Evolutionary conservation across 2,329 filamentous ascomycete species (phyloP).

Genomic region (Teratosphaeria pseudoeucalypti): DNA sequence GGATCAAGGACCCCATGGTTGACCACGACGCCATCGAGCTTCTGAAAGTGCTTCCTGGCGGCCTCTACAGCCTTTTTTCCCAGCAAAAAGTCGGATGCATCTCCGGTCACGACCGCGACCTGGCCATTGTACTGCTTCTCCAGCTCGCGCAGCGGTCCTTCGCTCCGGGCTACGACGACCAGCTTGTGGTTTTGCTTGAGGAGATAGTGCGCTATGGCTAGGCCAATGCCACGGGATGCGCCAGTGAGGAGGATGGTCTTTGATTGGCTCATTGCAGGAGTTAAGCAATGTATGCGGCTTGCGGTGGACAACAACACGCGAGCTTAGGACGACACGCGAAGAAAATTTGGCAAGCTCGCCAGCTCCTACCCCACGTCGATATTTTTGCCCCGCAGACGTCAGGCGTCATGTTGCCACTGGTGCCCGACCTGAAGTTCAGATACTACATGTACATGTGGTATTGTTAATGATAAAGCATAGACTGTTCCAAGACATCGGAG

Average conservation of each 20-base stretch:
- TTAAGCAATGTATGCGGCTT: background rate
- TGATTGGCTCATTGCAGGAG: background rate
- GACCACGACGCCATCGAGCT: constrained; percentile 70
- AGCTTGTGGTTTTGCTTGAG: constrained; percentile 45
- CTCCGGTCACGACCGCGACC: constrained; percentile 48
- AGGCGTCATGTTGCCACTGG: background rate
- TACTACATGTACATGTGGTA: too few species aligned
- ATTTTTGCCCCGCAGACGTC: constrained; percentile 1
- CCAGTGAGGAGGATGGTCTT: constrained; percentile 48
- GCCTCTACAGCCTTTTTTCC: constrained; percentile 53
- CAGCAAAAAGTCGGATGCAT: constrained; percentile 44
- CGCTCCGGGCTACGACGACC: constrained; percentile 46
- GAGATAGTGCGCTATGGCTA: constrained; percentile 49
- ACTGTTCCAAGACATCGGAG: too few species aligned
- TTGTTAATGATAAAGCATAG: background rate
- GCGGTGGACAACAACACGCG: background rate
- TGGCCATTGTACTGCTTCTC: constrained; percentile 42
- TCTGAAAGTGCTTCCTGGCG: constrained; percentile 53
- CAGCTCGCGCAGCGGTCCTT: constrained; percentile 44
- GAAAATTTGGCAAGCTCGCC: background rate
- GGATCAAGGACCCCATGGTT: constrained; percentile 81
- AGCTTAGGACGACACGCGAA: background rate
- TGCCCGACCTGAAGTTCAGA: too few species aligned
- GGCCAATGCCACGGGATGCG: constrained; percentile 56
- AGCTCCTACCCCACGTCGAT: background rate